These are phyloP conservation scores for Aspergillus kassunensis DNA, from an alignment of 495 filamentous ascomycete species.

Conservation along the genomic window DNA sequence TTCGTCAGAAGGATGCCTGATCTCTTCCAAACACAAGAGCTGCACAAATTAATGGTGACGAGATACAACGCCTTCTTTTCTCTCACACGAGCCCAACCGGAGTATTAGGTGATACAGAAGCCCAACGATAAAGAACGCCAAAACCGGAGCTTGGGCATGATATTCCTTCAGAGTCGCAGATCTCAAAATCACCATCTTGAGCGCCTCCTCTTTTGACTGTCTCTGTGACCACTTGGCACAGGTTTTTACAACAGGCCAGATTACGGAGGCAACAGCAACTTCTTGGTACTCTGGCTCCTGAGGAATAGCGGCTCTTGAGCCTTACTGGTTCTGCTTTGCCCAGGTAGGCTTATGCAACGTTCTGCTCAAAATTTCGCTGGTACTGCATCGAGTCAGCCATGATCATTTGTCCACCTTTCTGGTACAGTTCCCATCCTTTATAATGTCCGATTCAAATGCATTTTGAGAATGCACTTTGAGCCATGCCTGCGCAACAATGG, in stretches of 20 bases:
- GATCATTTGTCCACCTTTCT: background rate
- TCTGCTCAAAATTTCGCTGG: constrained; percentile 17
- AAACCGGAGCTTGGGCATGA: background rate
- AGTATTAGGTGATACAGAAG: constrained; percentile 19
- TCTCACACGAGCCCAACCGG: constrained; percentile 18
- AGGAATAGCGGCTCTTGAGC: constrained; percentile 5
- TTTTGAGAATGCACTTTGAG: no score
- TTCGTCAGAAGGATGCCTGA: constrained; percentile 3
- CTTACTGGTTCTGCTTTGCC: constrained; percentile 2
- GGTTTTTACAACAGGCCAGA: background rate
- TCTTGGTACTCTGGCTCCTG: background rate
- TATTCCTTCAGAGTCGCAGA: background rate
- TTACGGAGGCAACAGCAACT: background rate
- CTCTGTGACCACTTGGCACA: background rate
- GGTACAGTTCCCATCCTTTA: background rate
- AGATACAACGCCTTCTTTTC: constrained; percentile 1
- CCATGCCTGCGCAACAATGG: background rate
- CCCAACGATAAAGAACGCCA: constrained; percentile 11
- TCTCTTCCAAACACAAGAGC: constrained; percentile 9
- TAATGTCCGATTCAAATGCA: background rate
- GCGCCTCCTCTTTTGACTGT: background rate
- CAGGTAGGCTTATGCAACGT: constrained; percentile 16
- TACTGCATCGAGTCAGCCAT: constrained; percentile 7
- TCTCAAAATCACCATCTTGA: background rate
- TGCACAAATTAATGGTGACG: constrained; percentile 10